These are phyloP conservation scores for Aspergillus novoparasiticus DNA, from an alignment of 2,329 filamentous ascomycete species.

Conservation along the genomic window DNA sequence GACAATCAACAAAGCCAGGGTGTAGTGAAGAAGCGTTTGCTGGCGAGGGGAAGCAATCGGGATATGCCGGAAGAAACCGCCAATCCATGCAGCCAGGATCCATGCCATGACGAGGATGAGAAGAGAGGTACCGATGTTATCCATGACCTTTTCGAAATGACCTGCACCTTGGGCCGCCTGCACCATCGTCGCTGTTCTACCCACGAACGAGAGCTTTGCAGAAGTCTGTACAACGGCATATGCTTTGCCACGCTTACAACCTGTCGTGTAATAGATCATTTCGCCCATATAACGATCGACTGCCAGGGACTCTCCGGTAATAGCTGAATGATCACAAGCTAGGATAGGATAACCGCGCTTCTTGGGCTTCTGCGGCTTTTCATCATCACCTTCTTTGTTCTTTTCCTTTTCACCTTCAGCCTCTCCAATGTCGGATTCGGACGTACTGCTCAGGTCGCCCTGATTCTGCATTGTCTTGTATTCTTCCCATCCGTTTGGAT, in stretches of 20 bases:
- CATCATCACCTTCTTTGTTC: conserved; percentile 16
- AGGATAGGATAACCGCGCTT: conserved; percentile 65
- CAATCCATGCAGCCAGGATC: conserved; percentile 75
- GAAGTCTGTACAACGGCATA: conserved; percentile 69
- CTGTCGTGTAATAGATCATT: conserved; percentile 74
- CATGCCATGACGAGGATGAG: conserved; percentile 76
- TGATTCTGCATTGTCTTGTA: conserved; percentile 66
- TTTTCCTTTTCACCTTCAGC: conserved; percentile 51
- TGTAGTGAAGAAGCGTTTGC: conserved; percentile 68
- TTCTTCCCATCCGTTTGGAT: conserved; percentile 67
- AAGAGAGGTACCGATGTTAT: conserved; percentile 73
- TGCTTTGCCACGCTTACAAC: conserved; percentile 78
- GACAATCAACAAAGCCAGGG: conserved; percentile 71
- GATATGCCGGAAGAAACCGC: conserved; percentile 74
- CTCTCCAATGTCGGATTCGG: conserved; percentile 58
- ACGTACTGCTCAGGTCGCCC: conserved; percentile 57
- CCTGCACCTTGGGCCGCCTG: conserved; percentile 74
- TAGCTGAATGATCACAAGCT: conserved; percentile 77
- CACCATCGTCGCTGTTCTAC: conserved; percentile 72
- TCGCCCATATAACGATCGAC: conserved; percentile 71
- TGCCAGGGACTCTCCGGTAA: conserved; percentile 77
- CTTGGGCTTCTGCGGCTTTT: conserved; percentile 18
- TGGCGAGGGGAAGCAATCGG: conserved; percentile 58
- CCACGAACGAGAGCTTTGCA: conserved; percentile 74
- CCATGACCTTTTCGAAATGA: conserved; percentile 82